Evolutionary conservation across 495 filamentous ascomycete genomes (phyloP), one percentile per base, ranked within the genome.

Genomic region (Penicillium taxi): DNA sequence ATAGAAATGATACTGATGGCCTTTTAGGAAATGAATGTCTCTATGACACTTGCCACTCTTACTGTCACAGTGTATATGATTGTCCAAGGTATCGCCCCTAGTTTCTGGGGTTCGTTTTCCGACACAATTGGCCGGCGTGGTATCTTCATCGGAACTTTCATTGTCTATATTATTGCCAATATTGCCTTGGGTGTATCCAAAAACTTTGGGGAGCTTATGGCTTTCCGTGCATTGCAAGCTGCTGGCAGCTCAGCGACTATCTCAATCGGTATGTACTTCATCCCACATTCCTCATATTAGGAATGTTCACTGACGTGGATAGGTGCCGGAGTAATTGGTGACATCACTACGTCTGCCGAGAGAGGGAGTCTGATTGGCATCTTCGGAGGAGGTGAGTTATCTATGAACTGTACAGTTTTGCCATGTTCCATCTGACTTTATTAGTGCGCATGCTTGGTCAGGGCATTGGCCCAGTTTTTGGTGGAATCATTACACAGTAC

Each of bases 211-310:
- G 70, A 78, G 17, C 58, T 84, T 5, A 64, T 85, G 44, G 69
- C 76, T 5, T 61, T 85, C 16, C 68, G 81, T 15, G 78, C 72
- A 43, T 9, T 84, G 11, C 80, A 85, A 55, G 77, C 75, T 33
- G 68, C 70, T 1, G 80, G 81, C 2, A 76, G 70, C 42, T 73
- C 73, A 16, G 68, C 67, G 6, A 67, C 69, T 3, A 66, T 69
- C 8, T 63, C 58, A 7, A 68, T 72, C 13, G 60, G 63, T 48
- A 52, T 45, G 24, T 24, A 13, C 7, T 13, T 3, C 21, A 0
- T 4, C 6, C 20, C 18, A 17, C 15, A 11, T 27, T 18, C 22
- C 17, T 22, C 5, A 40, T 12, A 9, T 42, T 33, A 12, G 8
- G 4, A 32, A 9, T 15, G 21, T 6, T 14, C 29, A 16, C 40